phyloP scores from a whole-genome alignment of 2,329 filamentous ascomycete genomes.

The Fusarium buharicum region DNA sequence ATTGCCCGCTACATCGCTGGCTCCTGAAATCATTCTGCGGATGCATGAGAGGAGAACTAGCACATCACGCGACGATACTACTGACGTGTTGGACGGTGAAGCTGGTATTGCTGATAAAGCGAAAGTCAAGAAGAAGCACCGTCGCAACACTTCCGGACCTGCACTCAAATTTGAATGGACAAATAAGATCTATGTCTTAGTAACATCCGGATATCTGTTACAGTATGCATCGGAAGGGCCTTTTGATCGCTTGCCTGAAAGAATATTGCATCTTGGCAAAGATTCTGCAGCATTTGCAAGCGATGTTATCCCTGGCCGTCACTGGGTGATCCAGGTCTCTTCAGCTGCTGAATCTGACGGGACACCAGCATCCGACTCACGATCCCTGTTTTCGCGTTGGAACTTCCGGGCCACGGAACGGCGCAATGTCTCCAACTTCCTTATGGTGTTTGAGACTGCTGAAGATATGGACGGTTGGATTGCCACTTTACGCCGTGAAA shows the following conservation, averaged over 20 bases:
- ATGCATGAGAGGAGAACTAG: slow-evolving; percentile 62
- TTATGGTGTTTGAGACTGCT: slow-evolving; percentile 78
- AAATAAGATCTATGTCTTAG: slow-evolving; percentile 77
- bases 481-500: slow-evolving; percentile 72
- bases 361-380: slow-evolving; percentile 59
- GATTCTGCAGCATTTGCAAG: slow-evolving; percentile 83
- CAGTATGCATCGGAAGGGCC: slow-evolving; percentile 78
- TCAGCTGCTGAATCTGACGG: slow-evolving; percentile 71
- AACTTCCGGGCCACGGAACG: slow-evolving; percentile 66
- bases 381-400: slow-evolving; percentile 73
- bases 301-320: slow-evolving; percentile 80
- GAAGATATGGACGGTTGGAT: slow-evolving; percentile 84
- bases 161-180: slow-evolving; percentile 70
- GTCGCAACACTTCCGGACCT: slow-evolving; percentile 55
- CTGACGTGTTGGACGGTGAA: slow-evolving; percentile 24
- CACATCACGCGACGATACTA: slow-evolving; percentile 32
- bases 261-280: slow-evolving; percentile 75
- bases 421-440: slow-evolving; percentile 69
- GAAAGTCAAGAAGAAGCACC: slow-evolving; percentile 58
- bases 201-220: slow-evolving; percentile 76
- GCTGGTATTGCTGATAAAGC: slow-evolving; percentile 47
- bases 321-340: slow-evolving; percentile 82
- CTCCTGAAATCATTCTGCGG: slow-evolving; percentile 75
- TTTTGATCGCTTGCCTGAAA: slow-evolving; percentile 78
- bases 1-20: slow-evolving; percentile 72